A percentile compares a stretch with the other conserved stretches of the same genome.
phyloP scores from a whole-genome alignment of 129 eudicot species.

The Daucus carota region DH1_v3.0 NC_030387.2:10337501-10338000 shows the following conservation, averaged over 20 bases:
- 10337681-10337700: slow-evolving; percentile 35
- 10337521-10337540: background rate
- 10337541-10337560: background rate
- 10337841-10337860: background rate
- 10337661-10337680: slow-evolving; percentile 89
- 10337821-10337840: background rate
- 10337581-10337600: slow-evolving; percentile 98
- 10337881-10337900: background rate
- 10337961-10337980: slow-evolving; percentile 83
- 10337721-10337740: background rate
- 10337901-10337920: slow-evolving; percentile 12
- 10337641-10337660: slow-evolving; percentile 86
- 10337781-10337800: background rate
- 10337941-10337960: slow-evolving; percentile 82
- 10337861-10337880: background rate
- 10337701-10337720: background rate
- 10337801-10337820: background rate
- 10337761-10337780: background rate
- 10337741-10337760: background rate
- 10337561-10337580: slow-evolving; percentile 60
- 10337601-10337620: slow-evolving; percentile 90
- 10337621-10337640: slow-evolving; percentile 84
- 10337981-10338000: slow-evolving; percentile 98
- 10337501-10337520: too few species aligned
- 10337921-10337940: slow-evolving; percentile 68